Percentiles rank a stretch among this genome's conserved stretches.
These are phyloP conservation scores for Penicillium alfredii DNA, from an alignment of 495 filamentous ascomycete genomes.

Conservation along the genomic window DNA sequence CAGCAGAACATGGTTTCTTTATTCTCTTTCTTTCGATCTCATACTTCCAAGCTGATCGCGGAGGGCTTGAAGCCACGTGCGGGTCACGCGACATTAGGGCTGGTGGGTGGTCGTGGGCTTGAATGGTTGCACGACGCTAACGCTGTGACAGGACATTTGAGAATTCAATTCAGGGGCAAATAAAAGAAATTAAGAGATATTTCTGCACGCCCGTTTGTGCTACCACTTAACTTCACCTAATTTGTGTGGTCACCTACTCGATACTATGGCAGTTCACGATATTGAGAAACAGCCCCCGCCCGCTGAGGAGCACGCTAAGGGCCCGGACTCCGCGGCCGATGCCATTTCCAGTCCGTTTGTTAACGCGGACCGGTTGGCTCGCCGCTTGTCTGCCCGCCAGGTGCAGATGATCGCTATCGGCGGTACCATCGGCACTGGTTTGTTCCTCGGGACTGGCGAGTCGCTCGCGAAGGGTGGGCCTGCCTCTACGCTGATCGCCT, in stretches of 20 bases:
- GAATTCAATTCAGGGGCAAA: not conserved
- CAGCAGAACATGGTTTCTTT: slow-evolving; percentile 1
- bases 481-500: slow-evolving; percentile 56
- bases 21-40: too few species aligned
- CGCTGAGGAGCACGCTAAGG: slow-evolving; percentile 10
- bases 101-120: not conserved
- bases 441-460: slow-evolving; percentile 57
- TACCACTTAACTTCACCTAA: too few species aligned
- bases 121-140: not conserved
- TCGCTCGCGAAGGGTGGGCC: slow-evolving; percentile 56
- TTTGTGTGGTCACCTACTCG: too few species aligned
- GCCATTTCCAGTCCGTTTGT: slow-evolving; percentile 10
- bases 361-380: slow-evolving; percentile 30
- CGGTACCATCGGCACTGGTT: slow-evolving; percentile 59
- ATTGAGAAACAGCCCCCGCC: slow-evolving; percentile 20
- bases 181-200: too few species aligned
- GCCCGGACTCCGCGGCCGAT: slow-evolving; percentile 3
- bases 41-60: too few species aligned
- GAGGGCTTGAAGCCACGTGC: too few species aligned
- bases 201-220: too few species aligned
- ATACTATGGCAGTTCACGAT: slow-evolving; percentile 19
- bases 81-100: not conserved
- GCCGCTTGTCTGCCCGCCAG: slow-evolving; percentile 42
- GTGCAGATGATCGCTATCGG: slow-evolving; percentile 60
- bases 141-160: not conserved